Base-by-base conservation (phyloP, 2,329 filamentous ascomycete species). In the Venturia asperata region DNA sequence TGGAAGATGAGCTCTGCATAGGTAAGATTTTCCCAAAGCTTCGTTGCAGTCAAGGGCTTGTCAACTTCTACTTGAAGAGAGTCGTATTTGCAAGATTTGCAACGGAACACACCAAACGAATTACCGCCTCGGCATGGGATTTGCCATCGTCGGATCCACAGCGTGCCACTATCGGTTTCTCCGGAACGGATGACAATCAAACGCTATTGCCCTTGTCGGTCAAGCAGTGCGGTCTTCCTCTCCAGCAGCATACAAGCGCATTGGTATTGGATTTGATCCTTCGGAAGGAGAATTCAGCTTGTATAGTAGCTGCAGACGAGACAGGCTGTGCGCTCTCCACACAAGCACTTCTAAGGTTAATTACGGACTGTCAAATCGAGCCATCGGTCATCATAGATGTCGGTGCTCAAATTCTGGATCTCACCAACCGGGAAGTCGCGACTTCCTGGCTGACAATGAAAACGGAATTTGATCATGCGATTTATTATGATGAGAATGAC, bases 71-170 rank as follows among this genome's bases (percentile, higher is more conserved):
- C 69, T 72, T 92, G 0, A 72, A 74, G 0, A 72, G 78, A 5
- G 70, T 86, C 0, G 81, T 88, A 0, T 90, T 90, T 67, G 79
- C 85, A 0, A 84, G 80, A 41, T 82, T 87, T 27, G 80, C 84
- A 67, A 85, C 81, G 27, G 83, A 89, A 66, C 91, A 89, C 61
- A 81, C 82, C 0, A 65, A 79, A 10, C 90, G 89, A 67, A 73
- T 91, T 0, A 85, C 83, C 0, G 80, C 85, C 0, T 90, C 87
- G 0, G 87, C 86, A 0, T 91, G 87, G 87, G 86, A 91, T 67
- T 75, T 90, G 21, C 84, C 77, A 0, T 71, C 75, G 45, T 61
- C 61, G 5, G 86, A 81, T 64, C 1, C 11, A 52, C 6, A 21
- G 0, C 74, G 83, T 24, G 77, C 80, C 0, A 85, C 81, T 0